Evolutionary conservation across 2,329 filamentous ascomycete genomes (phyloP), one percentile per base, ranked within the genome.

Genomic region (Cordyceps militaris): DNA sequence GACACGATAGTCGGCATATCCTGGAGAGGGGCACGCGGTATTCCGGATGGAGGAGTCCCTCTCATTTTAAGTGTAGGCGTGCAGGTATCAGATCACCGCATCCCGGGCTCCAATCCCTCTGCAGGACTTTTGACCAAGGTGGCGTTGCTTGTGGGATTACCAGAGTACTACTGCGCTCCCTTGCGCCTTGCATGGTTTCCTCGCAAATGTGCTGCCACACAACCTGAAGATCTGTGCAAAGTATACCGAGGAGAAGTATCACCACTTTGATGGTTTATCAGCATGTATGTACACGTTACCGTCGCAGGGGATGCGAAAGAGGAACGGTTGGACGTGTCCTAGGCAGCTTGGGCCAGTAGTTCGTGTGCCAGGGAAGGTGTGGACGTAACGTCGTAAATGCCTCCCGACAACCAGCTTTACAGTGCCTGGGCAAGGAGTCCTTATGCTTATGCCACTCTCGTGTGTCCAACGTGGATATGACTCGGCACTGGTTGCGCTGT

Each of bases 331-430:
- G 14, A 19, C 43, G 19, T 24, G 40, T 26, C 55, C 40, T 53
- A 49, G 56, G 42, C 47, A 42, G 49, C 42, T 32, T 28, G 32
- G 56, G 49, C 48, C 42, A 42, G 13, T 26, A 52, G 48, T 58
- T 58, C 49, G 21, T 40, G 42, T 52, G 8, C 28, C 36, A 19
- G 43, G 30, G 9, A 21, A 3, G 42, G 48, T 30, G 48, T 40
- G 28, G n/a, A 52, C 13, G 56, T 53, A 58, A 58, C 56, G 56
- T 58, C 49, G 28, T 49, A 53, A 44, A 28, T 16, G 21, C 13
- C 13, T n/a, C 13, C 13, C 11, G 11, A 2, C 21, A 24, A 13
- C 14, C 26, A 13, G 21, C 10, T 19, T 26, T 46, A 7, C 6
- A 46, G 32, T 11, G 24, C 16, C 21, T 16, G 34, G 46, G 2